phyloP scores from a whole-genome alignment of 305 asterid species.

The Nicotiana rustica region DNA sequence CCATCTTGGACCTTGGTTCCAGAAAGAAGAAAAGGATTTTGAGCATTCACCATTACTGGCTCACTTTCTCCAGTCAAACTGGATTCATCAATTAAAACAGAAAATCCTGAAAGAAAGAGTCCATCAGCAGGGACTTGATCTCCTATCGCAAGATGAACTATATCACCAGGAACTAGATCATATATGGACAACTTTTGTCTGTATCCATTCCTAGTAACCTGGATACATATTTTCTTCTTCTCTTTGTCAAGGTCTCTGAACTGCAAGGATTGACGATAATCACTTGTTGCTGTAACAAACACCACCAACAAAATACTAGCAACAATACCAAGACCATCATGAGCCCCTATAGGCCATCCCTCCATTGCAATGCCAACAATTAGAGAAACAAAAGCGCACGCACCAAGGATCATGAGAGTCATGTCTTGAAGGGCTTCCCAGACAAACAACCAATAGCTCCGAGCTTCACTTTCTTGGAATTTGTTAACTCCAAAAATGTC shows the following conservation, averaged over 20 bases:
- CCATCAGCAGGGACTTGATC: constrained; percentile 99
- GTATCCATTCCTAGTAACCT: constrained; percentile 78
- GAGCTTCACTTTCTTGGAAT: constrained; percentile 59
- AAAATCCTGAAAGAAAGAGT: constrained; percentile 82
- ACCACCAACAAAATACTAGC: constrained; percentile 89
- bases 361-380: constrained; percentile 83
- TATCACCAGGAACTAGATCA: constrained; percentile 76
- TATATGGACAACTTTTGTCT: constrained; percentile 79
- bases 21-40: constrained; percentile 75
- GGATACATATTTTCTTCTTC: constrained; percentile 82
- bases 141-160: constrained; percentile 88
- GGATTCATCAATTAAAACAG: constrained; percentile 80
- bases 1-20: constrained; percentile 99
- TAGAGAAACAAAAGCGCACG: constrained; percentile 77
- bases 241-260: constrained; percentile 89
- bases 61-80: constrained; percentile 96
- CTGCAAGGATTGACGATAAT: constrained; percentile 86
- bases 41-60: constrained; percentile 71
- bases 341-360: constrained; percentile 96
- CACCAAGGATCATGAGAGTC: constrained; percentile 96
- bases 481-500: constrained; percentile 68
- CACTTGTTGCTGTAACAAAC: constrained; percentile 90
- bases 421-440: constrained; percentile 94
- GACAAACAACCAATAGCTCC: constrained; percentile 79
- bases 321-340: constrained; percentile 89